Evolutionary conservation across 345 rosid genomes (phyloP), one percentile per base, ranked within the genome.

Genomic region (Linum trigynum): DNA sequence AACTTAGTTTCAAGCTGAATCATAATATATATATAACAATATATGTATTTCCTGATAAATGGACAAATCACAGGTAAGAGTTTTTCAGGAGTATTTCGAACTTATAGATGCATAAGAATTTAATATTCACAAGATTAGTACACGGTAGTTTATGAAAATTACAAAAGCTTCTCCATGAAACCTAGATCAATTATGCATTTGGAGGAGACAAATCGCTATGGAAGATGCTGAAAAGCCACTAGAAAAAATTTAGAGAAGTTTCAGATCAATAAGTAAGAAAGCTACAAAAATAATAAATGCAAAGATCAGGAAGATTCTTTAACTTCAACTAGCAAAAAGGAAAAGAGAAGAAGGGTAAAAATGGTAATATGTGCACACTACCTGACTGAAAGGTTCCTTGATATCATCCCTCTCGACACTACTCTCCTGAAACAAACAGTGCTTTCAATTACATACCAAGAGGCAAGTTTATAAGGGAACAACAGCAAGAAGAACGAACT

Each of bases 331-430:
- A 43, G 51, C 39, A 23, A 41, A 59, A 51, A 23, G 32, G 42
- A 38, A 7, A 48, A 32, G 50, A 16, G 51, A 39, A 66, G 61
- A 23, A 23, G 32, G 32, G 32, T 23, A 23, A 23, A 23, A 23
- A 23, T 2, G 32, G 38, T 69, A 42, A 57, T 61, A 37, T 58
- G 41, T 62, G 36, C 55, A 43, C 32, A 55, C 65, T 83, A 94
- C 99, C 91, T 88, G 96, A 65, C 82, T 91, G 67, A 94, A 88
- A 67, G 97, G 99, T 67, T 87, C 99, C 79, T 74, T 84, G 66
- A 88, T 70, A 76, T 90, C 89, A 64, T 91, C 97, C 63, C 86
- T 76, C 82, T 94, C 99, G 68, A 86, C 87, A 67, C 95, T 82
- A 71, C 92, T 88, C 80, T 94, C 99, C 99, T 94, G 82, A 76